Evolutionary conservation across 192 early-diverging fungal genomes (phyloP), one percentile per base, ranked within the genome.

Genomic region (Lunasporangiospora selenospora): DNA sequence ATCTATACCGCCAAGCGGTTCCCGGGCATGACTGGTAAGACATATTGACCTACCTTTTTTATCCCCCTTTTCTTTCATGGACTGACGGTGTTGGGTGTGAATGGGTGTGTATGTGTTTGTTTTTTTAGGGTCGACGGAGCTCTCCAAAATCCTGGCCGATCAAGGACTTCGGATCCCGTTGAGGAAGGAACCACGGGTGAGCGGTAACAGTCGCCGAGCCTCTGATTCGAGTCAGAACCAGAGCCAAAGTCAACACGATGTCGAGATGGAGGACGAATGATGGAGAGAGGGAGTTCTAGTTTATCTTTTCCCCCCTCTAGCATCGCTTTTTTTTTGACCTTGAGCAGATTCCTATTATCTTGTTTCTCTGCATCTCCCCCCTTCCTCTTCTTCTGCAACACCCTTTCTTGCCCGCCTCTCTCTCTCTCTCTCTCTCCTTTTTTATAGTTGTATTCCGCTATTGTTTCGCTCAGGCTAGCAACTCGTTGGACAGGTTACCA

Each of bases 1-100:
- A 88, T 91, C 23, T 89, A 81, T 65, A 86, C 84, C 34, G 90
- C 90, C 24, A 91, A 91, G 61, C 78, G 84, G 34, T 91, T 91
- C 62, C 90, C 90, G 4, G 90, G 90, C 3, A 90, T 91, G 88
- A 89, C 79, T 19, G 67, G 76, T 77, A 65, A 41, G 63, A n/a
- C n/a, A n/a, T n/a, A n/a, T n/a, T n/a, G n/a, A n/a, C n/a, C n/a
- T 56, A 34, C 6, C 3, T 4, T 23, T 27, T 39, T 44, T 23
- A n/a, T 10, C 11, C 2, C 10, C 19, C 6, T 30, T 30, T 49
- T 49, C 6, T 12, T 15, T 11, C 4, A n/a, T 49, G 15, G 47
- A 6, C 1, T 10, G 13, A 29, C 12, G 24, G 9, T 34, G 26
- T 27, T 49, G 26, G 9, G 11, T 49, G 8, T 39, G 3, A 51